Percentiles rank a stretch among this genome's conserved stretches.
phyloP scores from a whole-genome alignment of 352 stramenopile species.

The Phytophthora tubulina region DNA sequence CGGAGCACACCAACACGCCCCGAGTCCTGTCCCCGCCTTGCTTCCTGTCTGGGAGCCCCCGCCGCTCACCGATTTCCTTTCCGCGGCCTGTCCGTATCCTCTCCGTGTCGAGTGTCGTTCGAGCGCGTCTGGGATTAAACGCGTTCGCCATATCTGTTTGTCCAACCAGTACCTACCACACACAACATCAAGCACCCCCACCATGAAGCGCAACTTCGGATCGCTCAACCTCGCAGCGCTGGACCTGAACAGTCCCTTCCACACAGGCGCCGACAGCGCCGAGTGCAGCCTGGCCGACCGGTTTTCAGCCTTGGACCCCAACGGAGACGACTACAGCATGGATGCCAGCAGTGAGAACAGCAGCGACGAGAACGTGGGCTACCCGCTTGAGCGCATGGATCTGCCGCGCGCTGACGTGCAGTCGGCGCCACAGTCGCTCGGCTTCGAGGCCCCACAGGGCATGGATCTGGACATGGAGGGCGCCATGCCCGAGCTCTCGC shows the following conservation, averaged over 20 bases:
- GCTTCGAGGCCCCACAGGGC: conserved; percentile 17
- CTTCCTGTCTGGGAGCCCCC: conserved; percentile 12
- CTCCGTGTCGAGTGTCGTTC: conserved; percentile 29
- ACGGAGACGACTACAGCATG: conserved; percentile 38
- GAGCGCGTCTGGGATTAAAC: conserved; percentile 37
- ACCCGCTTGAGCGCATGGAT: conserved; percentile 45
- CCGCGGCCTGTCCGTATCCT: conserved; percentile 10
- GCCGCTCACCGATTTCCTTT: conserved; percentile 11
- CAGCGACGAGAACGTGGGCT: conserved; percentile 52
- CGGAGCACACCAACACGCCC: conserved; percentile 8
- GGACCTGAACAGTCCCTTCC: conserved; percentile 39
- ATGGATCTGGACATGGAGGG: conserved; percentile 40
- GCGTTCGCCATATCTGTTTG: conserved; percentile 7
- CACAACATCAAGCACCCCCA: conserved; percentile 11
- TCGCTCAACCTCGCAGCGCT: conserved; percentile 63
- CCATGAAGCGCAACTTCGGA: conserved; percentile 67
- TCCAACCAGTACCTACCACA: conserved; percentile 3
- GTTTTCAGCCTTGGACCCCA: conserved; percentile 42
- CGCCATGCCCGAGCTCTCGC: conserved; percentile 33
- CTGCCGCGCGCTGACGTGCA: conserved; percentile 12
- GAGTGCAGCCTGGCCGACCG: conserved; percentile 37
- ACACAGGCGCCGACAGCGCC: conserved; percentile 18
- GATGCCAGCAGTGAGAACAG: conserved; percentile 31
- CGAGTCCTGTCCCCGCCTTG: conserved; percentile 14
- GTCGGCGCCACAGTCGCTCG: conserved; percentile 24